Evolutionary conservation across 805 yeast species (phyloP).

Genomic region (Candida patagonica): DNA sequence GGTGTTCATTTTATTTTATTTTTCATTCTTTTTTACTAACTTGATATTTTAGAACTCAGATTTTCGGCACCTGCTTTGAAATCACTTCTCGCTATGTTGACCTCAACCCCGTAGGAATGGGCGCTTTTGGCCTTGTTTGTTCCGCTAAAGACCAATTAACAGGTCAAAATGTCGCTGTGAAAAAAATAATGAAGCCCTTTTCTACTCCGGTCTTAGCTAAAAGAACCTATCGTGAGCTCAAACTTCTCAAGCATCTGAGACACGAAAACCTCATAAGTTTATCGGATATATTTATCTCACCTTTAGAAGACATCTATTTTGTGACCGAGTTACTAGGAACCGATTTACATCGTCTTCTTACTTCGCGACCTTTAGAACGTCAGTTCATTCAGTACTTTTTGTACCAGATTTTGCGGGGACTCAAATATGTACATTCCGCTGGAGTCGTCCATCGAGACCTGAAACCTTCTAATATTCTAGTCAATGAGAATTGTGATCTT

Average conservation of each 20-base stretch:
- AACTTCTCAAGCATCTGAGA: slow-evolving; percentile 81
- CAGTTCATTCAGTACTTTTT: slow-evolving; percentile 95
- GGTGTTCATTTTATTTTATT: neutral
- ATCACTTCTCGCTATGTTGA: slow-evolving; percentile 82
- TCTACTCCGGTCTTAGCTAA: slow-evolving; percentile 91
- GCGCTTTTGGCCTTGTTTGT: slow-evolving; percentile 97
- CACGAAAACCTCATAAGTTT: slow-evolving; percentile 92
- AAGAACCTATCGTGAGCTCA: slow-evolving; percentile 92
- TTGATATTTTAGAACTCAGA: slow-evolving; percentile 55
- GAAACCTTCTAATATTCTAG: slow-evolving; percentile 70
- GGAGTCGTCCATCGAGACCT: slow-evolving; percentile 87
- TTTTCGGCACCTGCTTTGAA: slow-evolving; percentile 91
- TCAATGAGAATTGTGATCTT: slow-evolving; percentile 84
- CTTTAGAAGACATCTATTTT: slow-evolving; percentile 88
- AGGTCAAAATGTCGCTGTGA: slow-evolving; percentile 89
- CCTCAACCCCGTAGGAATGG: slow-evolving; percentile 98
- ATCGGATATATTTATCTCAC: slow-evolving; percentile 89
- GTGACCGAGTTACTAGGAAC: slow-evolving; percentile 97
- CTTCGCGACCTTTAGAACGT: slow-evolving; percentile 88
- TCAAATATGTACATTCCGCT: slow-evolving; percentile 84
- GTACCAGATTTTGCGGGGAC: slow-evolving; percentile 82
- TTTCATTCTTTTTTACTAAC: neutral
- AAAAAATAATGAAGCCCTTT: slow-evolving; percentile 96
- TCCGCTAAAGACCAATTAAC: slow-evolving; percentile 90
- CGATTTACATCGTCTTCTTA: slow-evolving; percentile 82